Percentiles rank a stretch among this genome's conserved stretches.
Conservation (phyloP, 805 yeast species). For the Candida morakotiae region DNA sequence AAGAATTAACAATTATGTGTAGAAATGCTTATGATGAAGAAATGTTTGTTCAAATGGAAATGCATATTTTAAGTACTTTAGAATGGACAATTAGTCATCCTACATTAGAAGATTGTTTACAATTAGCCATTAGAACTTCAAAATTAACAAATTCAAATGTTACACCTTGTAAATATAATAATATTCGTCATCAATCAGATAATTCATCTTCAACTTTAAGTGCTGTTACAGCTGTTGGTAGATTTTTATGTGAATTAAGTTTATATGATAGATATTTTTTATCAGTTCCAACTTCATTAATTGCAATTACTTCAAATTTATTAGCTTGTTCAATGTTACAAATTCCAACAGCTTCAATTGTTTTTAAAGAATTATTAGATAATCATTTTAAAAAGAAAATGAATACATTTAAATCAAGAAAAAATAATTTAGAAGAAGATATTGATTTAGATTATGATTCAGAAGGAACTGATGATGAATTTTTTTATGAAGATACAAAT, state of each 20-base stretch:
- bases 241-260: slow-evolving; percentile 53
- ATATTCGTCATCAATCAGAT: slow-evolving; percentile 7
- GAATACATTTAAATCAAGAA: neutral
- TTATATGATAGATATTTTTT: slow-evolving; percentile 48
- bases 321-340: slow-evolving; percentile 53
- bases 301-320: slow-evolving; percentile 47
- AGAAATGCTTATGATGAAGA: slow-evolving; percentile 55
- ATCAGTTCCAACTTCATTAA: slow-evolving; percentile 41
- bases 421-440: slow-evolving; percentile 6
- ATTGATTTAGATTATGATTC: slow-evolving; percentile 6
- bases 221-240: slow-evolving; percentile 52
- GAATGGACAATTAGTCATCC: slow-evolving; percentile 46
- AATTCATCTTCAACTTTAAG: slow-evolving; percentile 30
- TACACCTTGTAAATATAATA: slow-evolving; percentile 25
- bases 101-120: slow-evolving; percentile 49
- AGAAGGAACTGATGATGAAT: slow-evolving; percentile 8
- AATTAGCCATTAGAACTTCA: slow-evolving; percentile 31
- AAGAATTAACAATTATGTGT: slow-evolving; percentile 53
- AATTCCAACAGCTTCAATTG: slow-evolving; percentile 39
- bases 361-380: slow-evolving; percentile 22
- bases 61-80: slow-evolving; percentile 65
- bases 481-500: slow-evolving; percentile 9
- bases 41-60: slow-evolving; percentile 54
- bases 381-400: slow-evolving; percentile 1
- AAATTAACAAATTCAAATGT: slow-evolving; percentile 12